A percentile compares a stretch with the other conserved stretches of the same genome.
These are phyloP conservation scores for Saccharomyces hybrid DNA, from an alignment of 1,139 yeast species.

Conservation along the genomic window DNA sequence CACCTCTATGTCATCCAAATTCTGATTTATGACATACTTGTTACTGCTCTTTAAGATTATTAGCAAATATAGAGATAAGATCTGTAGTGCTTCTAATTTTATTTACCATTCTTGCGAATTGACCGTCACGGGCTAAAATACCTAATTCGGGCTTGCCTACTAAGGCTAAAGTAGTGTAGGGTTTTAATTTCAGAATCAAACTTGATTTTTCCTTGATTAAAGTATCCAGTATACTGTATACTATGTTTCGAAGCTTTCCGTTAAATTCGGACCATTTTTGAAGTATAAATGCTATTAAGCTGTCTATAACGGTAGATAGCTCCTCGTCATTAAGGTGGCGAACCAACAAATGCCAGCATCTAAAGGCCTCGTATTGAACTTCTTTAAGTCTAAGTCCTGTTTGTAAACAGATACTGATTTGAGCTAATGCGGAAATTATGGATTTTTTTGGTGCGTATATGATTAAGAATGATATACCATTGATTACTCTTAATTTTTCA, in stretches of 20 bases:
- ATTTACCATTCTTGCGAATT: constrained; percentile 34
- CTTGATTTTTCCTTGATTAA: constrained; percentile 54
- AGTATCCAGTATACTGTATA: constrained; percentile 66
- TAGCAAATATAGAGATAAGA: constrained; percentile 26
- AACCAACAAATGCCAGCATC: constrained; percentile 59
- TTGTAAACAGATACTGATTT: constrained; percentile 79
- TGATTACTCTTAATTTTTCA: constrained; percentile 64
- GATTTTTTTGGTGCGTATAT: constrained; percentile 48
- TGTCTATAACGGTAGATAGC: constrained; percentile 47
- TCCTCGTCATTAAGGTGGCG: constrained; percentile 45
- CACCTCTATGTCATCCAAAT: constrained; percentile 56
- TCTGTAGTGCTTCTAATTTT: constrained; percentile 20
- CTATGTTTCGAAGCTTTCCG: constrained; percentile 39
- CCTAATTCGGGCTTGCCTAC: constrained; percentile 20
- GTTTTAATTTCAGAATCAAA: constrained; percentile 34
- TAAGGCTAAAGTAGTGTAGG: constrained; percentile 28
- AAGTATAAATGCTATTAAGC: constrained; percentile 49
- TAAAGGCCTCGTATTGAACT: constrained; percentile 55
- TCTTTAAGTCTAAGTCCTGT: constrained; percentile 62
- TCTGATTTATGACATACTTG: constrained; percentile 70
- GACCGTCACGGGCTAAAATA: constrained; percentile 35
- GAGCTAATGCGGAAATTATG: constrained; percentile 75
- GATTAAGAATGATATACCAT: constrained; percentile 66
- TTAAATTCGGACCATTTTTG: constrained; percentile 57
- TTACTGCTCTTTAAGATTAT: constrained; percentile 38